Evolutionary conservation across 1,284 basidiomycete genomes (phyloP).

Genomic region (Phlebopus sp.): DNA sequence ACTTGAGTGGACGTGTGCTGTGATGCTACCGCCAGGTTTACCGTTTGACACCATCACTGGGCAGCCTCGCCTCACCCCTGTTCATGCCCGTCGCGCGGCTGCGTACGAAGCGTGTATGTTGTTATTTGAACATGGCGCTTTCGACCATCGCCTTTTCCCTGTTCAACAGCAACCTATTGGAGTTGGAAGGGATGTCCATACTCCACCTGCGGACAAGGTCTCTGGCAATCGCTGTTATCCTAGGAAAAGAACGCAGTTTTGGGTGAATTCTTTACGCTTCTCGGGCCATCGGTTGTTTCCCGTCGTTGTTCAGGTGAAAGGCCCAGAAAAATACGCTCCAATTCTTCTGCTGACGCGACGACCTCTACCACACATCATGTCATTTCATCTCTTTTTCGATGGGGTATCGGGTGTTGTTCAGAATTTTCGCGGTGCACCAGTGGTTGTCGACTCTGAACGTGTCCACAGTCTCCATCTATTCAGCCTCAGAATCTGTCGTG

Average conservation of each 20-base stretch:
- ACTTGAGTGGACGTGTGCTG: conserved; percentile 43
- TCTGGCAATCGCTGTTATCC: conserved; percentile 52
- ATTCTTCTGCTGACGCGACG: conserved; percentile 62
- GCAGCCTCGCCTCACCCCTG: conserved; percentile 41
- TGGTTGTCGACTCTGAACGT: conserved; percentile 46
- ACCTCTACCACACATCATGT: conserved; percentile 55
- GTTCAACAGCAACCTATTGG: conserved; percentile 15
- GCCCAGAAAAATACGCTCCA: conserved; percentile 43
- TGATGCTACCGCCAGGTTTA: conserved; percentile 44
- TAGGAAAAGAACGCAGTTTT: conserved; percentile 60
- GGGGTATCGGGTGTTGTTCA: conserved; percentile 43
- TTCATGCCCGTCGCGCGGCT: conserved; percentile 55
- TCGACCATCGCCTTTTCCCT: conserved; percentile 54
- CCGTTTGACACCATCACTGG: conserved; percentile 44
- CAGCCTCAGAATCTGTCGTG: conserved; percentile 59
- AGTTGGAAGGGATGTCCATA: conserved; percentile 8
- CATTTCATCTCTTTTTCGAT: conserved; percentile 58
- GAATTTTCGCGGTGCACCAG: conserved; percentile 45
- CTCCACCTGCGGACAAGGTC: conserved; percentile 27
- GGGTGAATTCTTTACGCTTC: conserved; percentile 44
- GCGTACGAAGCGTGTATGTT: conserved; percentile 53
- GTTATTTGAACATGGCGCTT: conserved; percentile 47
- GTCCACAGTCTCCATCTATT: conserved; percentile 54
- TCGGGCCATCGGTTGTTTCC: conserved; percentile 48
- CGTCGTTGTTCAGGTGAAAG: conserved; percentile 45